Evolutionary conservation across 1,284 basidiomycete species (phyloP).

Genomic region (Moesziomyces antarcticus): DNA sequence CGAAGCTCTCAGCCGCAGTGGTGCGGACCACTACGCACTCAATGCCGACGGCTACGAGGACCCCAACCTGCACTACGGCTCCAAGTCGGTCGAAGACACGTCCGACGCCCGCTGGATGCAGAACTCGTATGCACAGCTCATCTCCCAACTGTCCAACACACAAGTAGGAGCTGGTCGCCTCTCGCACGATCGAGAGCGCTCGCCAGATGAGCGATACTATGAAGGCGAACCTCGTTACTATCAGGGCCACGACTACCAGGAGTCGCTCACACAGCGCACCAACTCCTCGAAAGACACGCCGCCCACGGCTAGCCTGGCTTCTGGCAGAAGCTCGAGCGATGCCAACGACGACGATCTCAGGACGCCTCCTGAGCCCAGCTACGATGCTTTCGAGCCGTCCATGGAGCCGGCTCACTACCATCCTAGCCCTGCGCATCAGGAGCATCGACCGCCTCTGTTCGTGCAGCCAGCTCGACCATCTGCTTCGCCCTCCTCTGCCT

Average conservation of each 20-base stretch:
- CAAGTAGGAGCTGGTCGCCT: neutral
- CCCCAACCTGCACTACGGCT: slow-evolving; percentile 13
- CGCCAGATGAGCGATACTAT: neutral
- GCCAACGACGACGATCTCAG: slow-evolving; percentile 30
- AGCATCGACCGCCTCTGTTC: neutral
- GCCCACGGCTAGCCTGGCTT: slow-evolving; percentile 16
- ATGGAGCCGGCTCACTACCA: neutral
- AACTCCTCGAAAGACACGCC: slow-evolving; percentile 19
- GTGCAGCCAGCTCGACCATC: neutral
- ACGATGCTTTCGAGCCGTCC: slow-evolving; percentile 11
- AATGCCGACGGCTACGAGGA: slow-evolving; percentile 26
- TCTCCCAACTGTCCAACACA: slow-evolving; percentile 25
- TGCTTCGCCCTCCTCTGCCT: neutral
- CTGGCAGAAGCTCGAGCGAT: slow-evolving; percentile 35
- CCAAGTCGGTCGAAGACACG: slow-evolving; percentile 14
- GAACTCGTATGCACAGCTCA: slow-evolving; percentile 23
- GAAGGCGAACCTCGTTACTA: slow-evolving; percentile 1
- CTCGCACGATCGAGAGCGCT: too few relatives aligned
- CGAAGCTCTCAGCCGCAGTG: slow-evolving; percentile 16
- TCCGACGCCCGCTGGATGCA: slow-evolving; percentile 5
- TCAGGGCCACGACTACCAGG: neutral
- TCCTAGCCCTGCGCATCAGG: neutral
- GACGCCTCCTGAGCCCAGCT: slow-evolving; percentile 39
- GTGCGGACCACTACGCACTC: slow-evolving; percentile 28
- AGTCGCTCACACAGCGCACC: neutral